phyloP scores from a whole-genome alignment of 192 early-diverging fungal genomes.

The Umbelopsis ramanniana region DNA sequence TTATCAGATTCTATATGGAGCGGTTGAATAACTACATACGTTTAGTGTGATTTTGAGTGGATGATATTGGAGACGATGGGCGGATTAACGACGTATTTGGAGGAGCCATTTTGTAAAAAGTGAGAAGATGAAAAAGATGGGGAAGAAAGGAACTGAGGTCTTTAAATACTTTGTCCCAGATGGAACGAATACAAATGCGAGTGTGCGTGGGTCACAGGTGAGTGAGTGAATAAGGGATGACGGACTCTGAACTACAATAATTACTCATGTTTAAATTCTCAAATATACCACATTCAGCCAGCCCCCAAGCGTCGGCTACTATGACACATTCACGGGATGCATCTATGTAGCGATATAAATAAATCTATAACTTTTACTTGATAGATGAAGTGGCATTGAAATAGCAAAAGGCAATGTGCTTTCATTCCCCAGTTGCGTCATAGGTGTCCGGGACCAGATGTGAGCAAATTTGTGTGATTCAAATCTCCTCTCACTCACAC shows the following conservation, averaged over 20 bases:
- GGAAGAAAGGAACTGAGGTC: background rate
- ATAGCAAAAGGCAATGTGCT: background rate
- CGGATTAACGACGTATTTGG: constrained; percentile 14
- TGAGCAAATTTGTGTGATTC: constrained; percentile 10
- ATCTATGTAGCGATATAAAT: no score
- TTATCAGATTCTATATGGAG: no score
- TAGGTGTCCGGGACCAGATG: background rate
- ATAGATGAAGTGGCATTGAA: background rate
- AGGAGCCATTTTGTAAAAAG: constrained; percentile 7
- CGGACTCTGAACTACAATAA: no score
- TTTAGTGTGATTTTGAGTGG: background rate
- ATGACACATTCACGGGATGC: no score
- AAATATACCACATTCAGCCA: no score
- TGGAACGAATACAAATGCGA: background rate
- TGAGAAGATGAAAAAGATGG: background rate
- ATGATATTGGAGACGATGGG: background rate
- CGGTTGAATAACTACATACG: background rate
- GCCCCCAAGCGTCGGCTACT: no score
- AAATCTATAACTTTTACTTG: no score
- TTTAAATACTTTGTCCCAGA: background rate
- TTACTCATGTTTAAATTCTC: no score
- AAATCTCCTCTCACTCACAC: constrained; percentile 1
- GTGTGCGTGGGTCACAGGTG: background rate
- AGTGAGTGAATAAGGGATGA: background rate
- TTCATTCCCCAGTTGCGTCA: constrained; percentile 19